phyloP scores from a whole-genome alignment of 768 basidiomycete species.

The Termitomyces sp. region DNA sequence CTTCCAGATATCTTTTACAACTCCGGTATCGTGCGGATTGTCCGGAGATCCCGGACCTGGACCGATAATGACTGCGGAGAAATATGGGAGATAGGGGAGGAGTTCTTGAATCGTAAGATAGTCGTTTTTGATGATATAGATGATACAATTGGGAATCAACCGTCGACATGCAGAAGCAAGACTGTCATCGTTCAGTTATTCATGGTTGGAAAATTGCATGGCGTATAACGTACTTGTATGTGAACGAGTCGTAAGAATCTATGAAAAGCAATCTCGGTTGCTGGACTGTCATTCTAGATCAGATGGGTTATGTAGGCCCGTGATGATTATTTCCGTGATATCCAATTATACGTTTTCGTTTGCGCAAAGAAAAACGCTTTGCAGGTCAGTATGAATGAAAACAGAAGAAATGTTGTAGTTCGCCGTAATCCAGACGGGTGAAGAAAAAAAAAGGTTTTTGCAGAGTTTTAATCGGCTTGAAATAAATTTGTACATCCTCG shows the following conservation, averaged over 20 bases:
- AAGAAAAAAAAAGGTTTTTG: background rate
- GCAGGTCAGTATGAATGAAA: background rate
- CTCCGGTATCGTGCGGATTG: conserved; percentile 53
- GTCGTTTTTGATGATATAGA: conserved; percentile 76
- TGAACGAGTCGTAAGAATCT: conserved; percentile 86
- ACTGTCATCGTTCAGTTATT: conserved; percentile 27
- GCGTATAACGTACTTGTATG: conserved; percentile 61
- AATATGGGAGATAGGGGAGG: conserved; percentile 46
- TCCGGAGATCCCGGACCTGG: conserved; percentile 80
- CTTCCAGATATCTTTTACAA: conserved; percentile 69
- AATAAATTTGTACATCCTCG: background rate
- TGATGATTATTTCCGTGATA: background rate
- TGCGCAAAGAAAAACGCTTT: background rate
- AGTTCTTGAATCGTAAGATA: conserved; percentile 44
- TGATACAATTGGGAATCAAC: conserved; percentile 52
- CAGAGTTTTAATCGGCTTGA: background rate
- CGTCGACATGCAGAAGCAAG: conserved; percentile 65
- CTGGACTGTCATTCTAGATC: conserved; percentile 26
- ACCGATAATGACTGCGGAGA: conserved; percentile 68
- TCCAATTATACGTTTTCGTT: background rate
- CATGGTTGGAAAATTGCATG: background rate
- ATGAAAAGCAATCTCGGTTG: conserved; percentile 58
- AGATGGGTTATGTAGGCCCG: background rate
- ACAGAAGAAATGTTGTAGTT: background rate
- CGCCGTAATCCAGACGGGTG: background rate